These are phyloP conservation scores for Dendrobium officinale DNA, from an alignment of 106 monocot species.

Conservation along the genomic window DNA sequence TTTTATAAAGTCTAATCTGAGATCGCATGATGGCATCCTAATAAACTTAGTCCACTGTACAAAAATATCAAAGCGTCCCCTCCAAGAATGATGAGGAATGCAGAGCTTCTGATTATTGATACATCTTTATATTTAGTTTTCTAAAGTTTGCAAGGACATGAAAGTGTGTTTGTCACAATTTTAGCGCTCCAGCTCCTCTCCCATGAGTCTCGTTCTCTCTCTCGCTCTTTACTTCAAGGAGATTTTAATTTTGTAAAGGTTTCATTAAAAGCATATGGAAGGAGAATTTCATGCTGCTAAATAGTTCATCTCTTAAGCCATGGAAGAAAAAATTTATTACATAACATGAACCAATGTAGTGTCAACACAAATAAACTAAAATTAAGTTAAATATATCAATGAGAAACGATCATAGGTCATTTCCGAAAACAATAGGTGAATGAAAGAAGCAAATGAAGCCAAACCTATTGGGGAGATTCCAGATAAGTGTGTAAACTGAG, in stretches of 20 bases:
- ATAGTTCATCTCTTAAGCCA: neutral
- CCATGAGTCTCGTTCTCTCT: no score
- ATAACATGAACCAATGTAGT: neutral
- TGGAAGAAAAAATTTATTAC: neutral
- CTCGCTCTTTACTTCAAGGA: neutral
- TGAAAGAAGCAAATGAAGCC: neutral
- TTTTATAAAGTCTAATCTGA: no score
- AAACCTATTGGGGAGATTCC: neutral
- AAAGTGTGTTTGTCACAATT: no score
- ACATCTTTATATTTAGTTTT: no score
- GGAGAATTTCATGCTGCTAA: neutral
- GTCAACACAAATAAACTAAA: neutral
- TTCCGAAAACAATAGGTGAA: neutral
- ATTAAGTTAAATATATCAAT: neutral
- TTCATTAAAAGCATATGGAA: neutral
- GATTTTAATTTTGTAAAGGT: neutral
- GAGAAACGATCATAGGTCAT: neutral
- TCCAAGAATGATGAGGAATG: no score
- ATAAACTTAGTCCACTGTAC: no score
- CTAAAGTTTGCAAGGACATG: no score
- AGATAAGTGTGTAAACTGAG: neutral
- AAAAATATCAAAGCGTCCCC: no score
- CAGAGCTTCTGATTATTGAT: no score
- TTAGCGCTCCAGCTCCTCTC: no score
- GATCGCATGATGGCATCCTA: no score